Conservation (phyloP, 768 basidiomycete species). For the Collybia sp. region DNA sequence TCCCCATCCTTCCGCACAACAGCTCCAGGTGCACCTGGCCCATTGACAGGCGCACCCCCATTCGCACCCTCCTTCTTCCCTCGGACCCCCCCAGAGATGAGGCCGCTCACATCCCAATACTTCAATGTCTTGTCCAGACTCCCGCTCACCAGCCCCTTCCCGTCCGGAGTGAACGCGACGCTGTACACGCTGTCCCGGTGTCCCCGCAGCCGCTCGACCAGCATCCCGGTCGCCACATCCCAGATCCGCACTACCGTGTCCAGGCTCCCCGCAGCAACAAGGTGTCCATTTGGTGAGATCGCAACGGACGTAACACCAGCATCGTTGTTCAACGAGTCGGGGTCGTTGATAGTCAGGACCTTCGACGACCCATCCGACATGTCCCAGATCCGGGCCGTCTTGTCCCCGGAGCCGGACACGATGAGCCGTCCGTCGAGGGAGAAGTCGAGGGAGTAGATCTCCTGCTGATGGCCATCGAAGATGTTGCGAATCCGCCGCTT, state of each 20-base stretch:
- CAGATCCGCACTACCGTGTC: conserved; percentile 80
- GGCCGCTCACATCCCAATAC: conserved; percentile 79
- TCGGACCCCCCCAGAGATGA: conserved; percentile 61
- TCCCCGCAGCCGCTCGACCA: conserved; percentile 74
- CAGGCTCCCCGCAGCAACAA: conserved; percentile 64
- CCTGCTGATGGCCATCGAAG: conserved; percentile 87
- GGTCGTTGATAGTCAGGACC: conserved; percentile 46
- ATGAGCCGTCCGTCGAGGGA: conserved; percentile 81
- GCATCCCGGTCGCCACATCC: conserved; percentile 61
- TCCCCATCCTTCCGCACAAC: conserved; percentile 47
- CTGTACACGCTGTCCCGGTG: conserved; percentile 86
- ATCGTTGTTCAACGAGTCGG: conserved; percentile 41
- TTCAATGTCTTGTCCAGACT: conserved; percentile 88
- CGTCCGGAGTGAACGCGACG: conserved; percentile 91
- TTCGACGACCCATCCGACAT: conserved; percentile 32
- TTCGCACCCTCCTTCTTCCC: conserved; percentile 45
- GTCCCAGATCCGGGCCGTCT: conserved; percentile 45
- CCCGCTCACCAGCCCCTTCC: conserved; percentile 85
- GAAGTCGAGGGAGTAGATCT: conserved; percentile 93
- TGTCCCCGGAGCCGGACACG: conserved; percentile 84
- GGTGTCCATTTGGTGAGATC: conserved; percentile 68
- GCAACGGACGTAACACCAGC: conserved; percentile 77
- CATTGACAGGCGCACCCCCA: conserved; percentile 27
- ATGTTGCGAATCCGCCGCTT: conserved; percentile 73
- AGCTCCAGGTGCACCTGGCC: conserved; percentile 10